phyloP scores from a whole-genome alignment of 2,329 filamentous ascomycete species.

The Alternaria panax region DNA sequence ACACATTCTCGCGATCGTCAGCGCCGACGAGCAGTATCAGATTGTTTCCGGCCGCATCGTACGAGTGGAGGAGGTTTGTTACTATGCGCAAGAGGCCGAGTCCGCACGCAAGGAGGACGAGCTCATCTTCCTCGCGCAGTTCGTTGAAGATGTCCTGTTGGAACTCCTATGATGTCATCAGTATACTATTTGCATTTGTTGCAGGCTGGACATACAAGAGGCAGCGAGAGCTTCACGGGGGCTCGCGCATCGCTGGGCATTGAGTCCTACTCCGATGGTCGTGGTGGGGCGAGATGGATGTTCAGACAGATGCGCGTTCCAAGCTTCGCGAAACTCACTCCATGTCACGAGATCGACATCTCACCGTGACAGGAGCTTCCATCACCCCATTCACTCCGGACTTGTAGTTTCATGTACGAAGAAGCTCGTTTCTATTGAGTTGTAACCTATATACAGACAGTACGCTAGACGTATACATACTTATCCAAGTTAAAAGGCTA shows the following conservation, averaged over 20 bases:
- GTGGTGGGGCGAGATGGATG: slow-evolving; percentile 23
- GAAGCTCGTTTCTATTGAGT: too few species aligned
- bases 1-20: slow-evolving; percentile 91
- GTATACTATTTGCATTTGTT: slow-evolving; percentile 6
- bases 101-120: slow-evolving; percentile 89
- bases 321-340: slow-evolving; percentile 21
- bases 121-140: slow-evolving; percentile 82
- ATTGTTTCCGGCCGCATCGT: slow-evolving; percentile 95
- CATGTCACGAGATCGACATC: slow-evolving; percentile 34
- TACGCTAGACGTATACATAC: too few species aligned
- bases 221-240: slow-evolving; percentile 82
- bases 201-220: slow-evolving; percentile 62
- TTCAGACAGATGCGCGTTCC: slow-evolving; percentile 29
- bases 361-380: not conserved
- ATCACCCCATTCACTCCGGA: too few species aligned
- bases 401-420: too few species aligned
- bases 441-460: too few species aligned
- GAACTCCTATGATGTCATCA: slow-evolving; percentile 67
- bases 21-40: slow-evolving; percentile 88
- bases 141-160: slow-evolving; percentile 88
- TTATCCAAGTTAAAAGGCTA: too few species aligned
- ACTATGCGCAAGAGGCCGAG: slow-evolving; percentile 90
- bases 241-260: slow-evolving; percentile 53
- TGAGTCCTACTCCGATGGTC: slow-evolving; percentile 26
- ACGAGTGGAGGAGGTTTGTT: slow-evolving; percentile 95